Evolutionary conservation across 1,139 yeast genomes (phyloP), one percentile per base, ranked within the genome.

Genomic region (Pichia terricola): DNA sequence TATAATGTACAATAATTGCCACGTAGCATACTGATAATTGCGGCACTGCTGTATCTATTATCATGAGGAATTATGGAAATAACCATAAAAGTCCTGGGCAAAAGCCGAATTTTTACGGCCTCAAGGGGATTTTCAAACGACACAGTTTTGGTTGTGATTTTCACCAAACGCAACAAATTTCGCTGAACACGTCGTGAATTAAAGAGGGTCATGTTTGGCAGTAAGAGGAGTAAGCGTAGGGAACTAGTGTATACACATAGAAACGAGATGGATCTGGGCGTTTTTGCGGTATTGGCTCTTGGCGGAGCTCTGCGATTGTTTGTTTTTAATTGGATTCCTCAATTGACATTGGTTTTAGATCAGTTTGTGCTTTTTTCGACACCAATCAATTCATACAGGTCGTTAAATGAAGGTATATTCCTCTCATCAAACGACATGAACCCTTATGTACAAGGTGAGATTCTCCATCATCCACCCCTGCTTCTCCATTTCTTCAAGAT

Each of bases 361-460:
- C 65, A 69, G 16, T 69, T 77, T 5, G 87, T 83, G 5, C 86
- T 88, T 56, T 70, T 89, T 45, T 75, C 94, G n/a, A 84, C 95
- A 0, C 86, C 94, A 0, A 68, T 82, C 25, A 74, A 81, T 44
- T 81, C 94, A 35, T 82, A 71, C 61, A 72, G 68, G 47, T 70
- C 83, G 39, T 66, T 94, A 40, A 69, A 75, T 56, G 98, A 91
- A 61, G 96, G 96, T 8, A 69, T 87, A 39, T 88, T 75, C 58
- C 74, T 85, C 50, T 64, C 77, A 45, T 62, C 69, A n/a, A 73
- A 79, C 50, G 71, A 72, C 11, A 69, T 82, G 40, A 73, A 81
- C 47, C 77, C 89, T 5, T 89, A 88, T 56, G 78, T 77, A 48
- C 95, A 95, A 25, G 95, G 95, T 2, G 80, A 86, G 31, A 86